phyloP scores from a whole-genome alignment of 192 early-diverging fungal genomes.

The Pecoramyces ruminantium region DNA sequence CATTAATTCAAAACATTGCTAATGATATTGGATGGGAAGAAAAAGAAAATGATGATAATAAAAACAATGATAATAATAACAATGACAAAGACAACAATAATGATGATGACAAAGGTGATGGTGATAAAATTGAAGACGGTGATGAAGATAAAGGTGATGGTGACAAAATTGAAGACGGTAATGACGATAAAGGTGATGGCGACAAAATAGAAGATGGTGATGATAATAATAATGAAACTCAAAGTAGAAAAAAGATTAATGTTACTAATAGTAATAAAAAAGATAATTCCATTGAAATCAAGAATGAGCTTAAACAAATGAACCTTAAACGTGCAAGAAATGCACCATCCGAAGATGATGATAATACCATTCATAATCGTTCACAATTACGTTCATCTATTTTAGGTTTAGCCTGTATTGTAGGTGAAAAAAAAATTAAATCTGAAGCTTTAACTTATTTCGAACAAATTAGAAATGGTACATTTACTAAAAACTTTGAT shows the following conservation, averaged over 20 bases:
- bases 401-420: not conserved
- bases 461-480: not conserved
- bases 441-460: not conserved
- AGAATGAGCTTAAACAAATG: not conserved
- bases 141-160: not conserved
- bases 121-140: not conserved
- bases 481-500: not conserved
- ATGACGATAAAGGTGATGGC: not conserved
- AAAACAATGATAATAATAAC: not conserved
- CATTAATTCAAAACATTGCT: not conserved
- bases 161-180: too few relatives aligned
- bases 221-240: not conserved
- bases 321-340: not conserved
- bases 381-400: not conserved
- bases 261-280: not conserved
- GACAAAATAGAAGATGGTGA: not conserved
- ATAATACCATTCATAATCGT: not conserved
- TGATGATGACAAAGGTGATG: not conserved
- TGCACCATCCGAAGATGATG: not conserved
- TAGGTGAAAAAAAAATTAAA: not conserved
- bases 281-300: not conserved
- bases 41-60: not conserved
- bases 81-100: not conserved
- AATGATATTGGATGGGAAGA: not conserved
- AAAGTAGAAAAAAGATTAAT: not conserved